Percentiles rank a stretch among this genome's conserved stretches.
phyloP scores from a whole-genome alignment of 768 basidiomycete genomes.

The Boletus barrowsii region DNA sequence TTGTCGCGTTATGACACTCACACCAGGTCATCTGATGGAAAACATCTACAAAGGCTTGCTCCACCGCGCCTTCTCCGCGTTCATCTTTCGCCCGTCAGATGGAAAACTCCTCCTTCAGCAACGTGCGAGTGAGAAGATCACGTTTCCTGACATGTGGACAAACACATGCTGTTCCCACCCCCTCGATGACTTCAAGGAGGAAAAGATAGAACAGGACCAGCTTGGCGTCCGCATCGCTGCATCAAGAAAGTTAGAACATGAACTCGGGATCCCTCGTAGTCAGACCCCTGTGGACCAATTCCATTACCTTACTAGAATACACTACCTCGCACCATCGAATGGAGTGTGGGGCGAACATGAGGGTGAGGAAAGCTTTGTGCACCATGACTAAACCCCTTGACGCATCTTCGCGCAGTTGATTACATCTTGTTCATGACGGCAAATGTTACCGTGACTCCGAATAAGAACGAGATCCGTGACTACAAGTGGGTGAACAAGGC shows the following conservation, averaged over 20 bases:
- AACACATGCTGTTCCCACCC: slow-evolving; percentile 99
- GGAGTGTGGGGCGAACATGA: slow-evolving; percentile 99
- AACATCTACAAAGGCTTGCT: slow-evolving; percentile 92
- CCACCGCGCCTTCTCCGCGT: slow-evolving; percentile 97
- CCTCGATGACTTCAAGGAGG: slow-evolving; percentile 83
- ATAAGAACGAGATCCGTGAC: slow-evolving; percentile 89
- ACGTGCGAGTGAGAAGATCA: slow-evolving; percentile 97
- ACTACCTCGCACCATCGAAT: slow-evolving; percentile 92
- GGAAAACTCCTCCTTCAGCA: slow-evolving; percentile 93
- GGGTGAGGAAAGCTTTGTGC: slow-evolving; percentile 47
- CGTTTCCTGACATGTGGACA: slow-evolving; percentile 99
- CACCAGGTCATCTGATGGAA: slow-evolving; percentile 87
- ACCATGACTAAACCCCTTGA: slow-evolving; percentile 1
- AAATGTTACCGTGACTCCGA: slow-evolving; percentile 78
- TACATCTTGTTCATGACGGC: slow-evolving; percentile 95
- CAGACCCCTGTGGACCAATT: slow-evolving; percentile 84
- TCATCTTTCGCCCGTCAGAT: slow-evolving; percentile 92
- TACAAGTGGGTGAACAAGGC: slow-evolving; percentile 87
- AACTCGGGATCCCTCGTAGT: slow-evolving; percentile 81
- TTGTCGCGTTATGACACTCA: background rate
- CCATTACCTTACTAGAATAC: slow-evolving; percentile 93
- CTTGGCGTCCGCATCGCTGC: slow-evolving; percentile 88
- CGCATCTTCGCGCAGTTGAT: slow-evolving; percentile 63
- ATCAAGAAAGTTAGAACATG: slow-evolving; percentile 92
- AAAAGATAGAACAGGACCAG: slow-evolving; percentile 74